Evolutionary conservation across 2,329 filamentous ascomycete genomes (phyloP).

Genomic region (Fusarium euwallaceae): DNA sequence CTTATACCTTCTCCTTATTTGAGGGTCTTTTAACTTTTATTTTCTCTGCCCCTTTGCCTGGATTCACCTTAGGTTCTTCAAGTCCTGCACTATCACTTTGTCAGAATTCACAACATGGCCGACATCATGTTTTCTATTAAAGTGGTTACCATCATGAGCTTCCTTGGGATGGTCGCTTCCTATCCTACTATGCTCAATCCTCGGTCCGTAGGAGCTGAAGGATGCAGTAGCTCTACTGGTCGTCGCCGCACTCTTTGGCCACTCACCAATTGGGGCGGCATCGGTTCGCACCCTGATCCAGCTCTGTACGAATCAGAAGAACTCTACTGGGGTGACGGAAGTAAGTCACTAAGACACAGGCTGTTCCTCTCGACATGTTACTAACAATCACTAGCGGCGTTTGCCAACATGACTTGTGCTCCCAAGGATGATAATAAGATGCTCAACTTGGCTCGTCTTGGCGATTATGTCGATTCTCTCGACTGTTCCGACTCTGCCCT

Average conservation of each 20-base stretch:
- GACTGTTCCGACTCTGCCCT: constrained; percentile 2
- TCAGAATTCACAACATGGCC: constrained; percentile 1
- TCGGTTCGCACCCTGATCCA: background rate
- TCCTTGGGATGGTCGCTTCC: background rate
- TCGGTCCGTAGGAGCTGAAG: background rate
- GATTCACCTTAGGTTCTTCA: background rate
- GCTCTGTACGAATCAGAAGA: background rate
- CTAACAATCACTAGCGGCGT: constrained; percentile 4
- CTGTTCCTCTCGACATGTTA: background rate
- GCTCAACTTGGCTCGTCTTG: constrained; percentile 8
- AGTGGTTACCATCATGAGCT: background rate
- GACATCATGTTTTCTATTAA: background rate
- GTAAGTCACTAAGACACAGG: background rate
- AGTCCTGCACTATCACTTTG: background rate
- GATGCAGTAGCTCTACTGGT: background rate
- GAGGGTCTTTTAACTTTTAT: background rate
- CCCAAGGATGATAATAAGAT: constrained; percentile 4
- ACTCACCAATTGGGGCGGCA: background rate
- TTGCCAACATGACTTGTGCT: constrained; percentile 6
- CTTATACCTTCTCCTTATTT: background rate
- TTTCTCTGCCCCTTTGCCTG: background rate
- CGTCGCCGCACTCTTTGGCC: background rate
- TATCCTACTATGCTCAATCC: background rate
- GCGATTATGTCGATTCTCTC: constrained; percentile 1
- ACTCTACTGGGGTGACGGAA: background rate